Base-by-base conservation (phyloP, 148 eudicot species). In the Arctostaphylos glauca region DNA sequence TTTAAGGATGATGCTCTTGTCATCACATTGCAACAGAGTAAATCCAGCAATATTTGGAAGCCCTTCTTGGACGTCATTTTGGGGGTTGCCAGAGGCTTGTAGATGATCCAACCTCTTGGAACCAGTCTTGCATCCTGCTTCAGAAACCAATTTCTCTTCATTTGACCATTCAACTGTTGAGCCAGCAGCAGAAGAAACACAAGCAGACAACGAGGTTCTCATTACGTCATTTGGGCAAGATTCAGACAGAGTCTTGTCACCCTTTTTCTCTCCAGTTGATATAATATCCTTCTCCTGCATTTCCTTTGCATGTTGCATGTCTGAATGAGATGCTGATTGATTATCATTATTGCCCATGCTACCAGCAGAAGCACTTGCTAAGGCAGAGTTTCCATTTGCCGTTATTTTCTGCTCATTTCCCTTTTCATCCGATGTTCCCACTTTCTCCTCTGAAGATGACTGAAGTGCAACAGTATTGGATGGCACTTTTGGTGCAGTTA, bases 401-500 rank as follows among this genome's bases (percentile, higher is more conserved):
- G 74, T 83, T 43, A 84, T 59, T 74, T 84, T 88, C 77, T 82
- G 90, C 89, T 87, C 90, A 85, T 83, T 84, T 48, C 81, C 88
- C 77, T 90, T 85, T 79, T 83, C 88, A 84, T 49, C 88, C 8
- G 81, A 50, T 78, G 80, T 44, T 68, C 62, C 90, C 76, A 79
- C 80, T 85, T 89, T 89, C 80, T 87, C 92, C 81, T 88, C 91
- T 25, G 89, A 77, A 77, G 88, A 79, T 64, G 87, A 84, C 80
- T 87, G 91, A 84, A 84, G 70, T 67, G 86, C 87, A 64, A 87
- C 84, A 53, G 89, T 23, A 78, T 66, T 87, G 1, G 94, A 88
- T 78, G 89, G 80, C 54, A 83, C 79, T 83, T 92, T 94, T 76
- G 91, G 81, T 72, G 88, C 84, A 87, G 83, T 89, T 83, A 84